Base-by-base conservation (phyloP, 1,284 basidiomycete genomes). In the Trametes pubescens region DNA sequence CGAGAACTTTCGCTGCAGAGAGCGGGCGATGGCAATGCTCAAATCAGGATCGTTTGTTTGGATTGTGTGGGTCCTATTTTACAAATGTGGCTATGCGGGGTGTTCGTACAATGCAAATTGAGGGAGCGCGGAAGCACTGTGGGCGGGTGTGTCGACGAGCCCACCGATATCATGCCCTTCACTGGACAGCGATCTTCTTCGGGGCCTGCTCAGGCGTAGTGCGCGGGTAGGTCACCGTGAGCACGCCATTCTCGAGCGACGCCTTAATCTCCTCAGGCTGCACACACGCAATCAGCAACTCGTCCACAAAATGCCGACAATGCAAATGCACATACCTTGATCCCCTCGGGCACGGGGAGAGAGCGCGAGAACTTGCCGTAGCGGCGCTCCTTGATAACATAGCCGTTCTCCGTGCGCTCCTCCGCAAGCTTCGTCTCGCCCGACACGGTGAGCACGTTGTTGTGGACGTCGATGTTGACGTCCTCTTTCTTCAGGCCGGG, bases 401-500 rank as follows among this genome's bases (percentile, higher is more conserved):
- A 86, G n/a, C 80, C 82, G 7, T 71, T 65, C 65, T 82, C 78
- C 1, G 79, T 79, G 26, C 71, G 73, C 10, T 80, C 71, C n/a
- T 70, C 51, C 5, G 69, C 66, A 11, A 72, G 14, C 38, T 73
- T 76, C 22, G 64, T 73, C 74, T 84, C 80, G 9, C 80, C 83
- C 16, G 80, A 79, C 57, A 86, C 59, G 59, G 69, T 79, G 37
- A 85, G 74, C 21, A 77, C 75, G 56, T 80, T 76, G 51, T 81
- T 76, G 53, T 79, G 75, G 43, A 83, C 69, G 57, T 85, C 81
- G 47, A 85, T 79, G 52, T 62, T 62, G 51, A 86, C 76, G 43
- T 82, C 71, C 24, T 82, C 77, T 32, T 79, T 77, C 70, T 76
- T 80, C 53, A 86, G 22, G 6, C 84, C 82, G 7, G 84, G 83